These are phyloP conservation scores for Volvox africanus DNA, from an alignment of 139 green algal genomes.

Conservation along the genomic window DNA sequence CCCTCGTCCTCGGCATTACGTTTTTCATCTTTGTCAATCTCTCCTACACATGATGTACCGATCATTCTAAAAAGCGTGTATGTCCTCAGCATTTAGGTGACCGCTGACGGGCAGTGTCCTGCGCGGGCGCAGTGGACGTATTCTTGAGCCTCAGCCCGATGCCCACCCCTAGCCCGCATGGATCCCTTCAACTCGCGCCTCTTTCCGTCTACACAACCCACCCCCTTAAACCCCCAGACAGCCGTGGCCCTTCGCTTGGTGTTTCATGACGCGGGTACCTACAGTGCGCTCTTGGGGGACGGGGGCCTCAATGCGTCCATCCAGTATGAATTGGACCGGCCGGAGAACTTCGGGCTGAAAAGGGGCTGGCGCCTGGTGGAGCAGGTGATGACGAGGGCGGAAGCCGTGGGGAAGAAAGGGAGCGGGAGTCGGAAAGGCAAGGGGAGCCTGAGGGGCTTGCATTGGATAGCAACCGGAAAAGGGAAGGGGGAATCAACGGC, in stretches of 20 bases:
- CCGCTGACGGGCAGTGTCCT: no score
- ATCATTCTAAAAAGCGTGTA: no score
- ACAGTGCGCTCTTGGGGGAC: constrained; percentile 41
- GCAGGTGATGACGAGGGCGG: constrained; percentile 52
- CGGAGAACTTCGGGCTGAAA: constrained; percentile 92
- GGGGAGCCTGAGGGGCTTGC: background rate
- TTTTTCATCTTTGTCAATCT: no score
- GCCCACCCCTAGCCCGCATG: no score
- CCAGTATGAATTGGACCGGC: constrained; percentile 86
- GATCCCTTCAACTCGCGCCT: background rate
- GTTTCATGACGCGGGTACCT: constrained; percentile 93
- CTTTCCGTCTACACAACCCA: background rate
- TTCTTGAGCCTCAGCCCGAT: no score
- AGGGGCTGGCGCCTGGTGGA: constrained; percentile 74
- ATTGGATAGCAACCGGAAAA: background rate
- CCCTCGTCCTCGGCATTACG: no score
- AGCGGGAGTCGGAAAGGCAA: no score
- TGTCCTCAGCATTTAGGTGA: no score
- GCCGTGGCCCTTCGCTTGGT: constrained; percentile 84
- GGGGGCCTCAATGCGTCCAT: constrained; percentile 91
- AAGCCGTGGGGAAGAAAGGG: no score
- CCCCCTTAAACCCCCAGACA: constrained; percentile 55
- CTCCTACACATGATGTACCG: no score
- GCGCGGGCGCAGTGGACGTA: no score
- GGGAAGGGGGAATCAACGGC: background rate